These are phyloP conservation scores for Trichoderma endophyticum DNA, from an alignment of 2,329 filamentous ascomycete species.

Conservation along the genomic window DNA sequence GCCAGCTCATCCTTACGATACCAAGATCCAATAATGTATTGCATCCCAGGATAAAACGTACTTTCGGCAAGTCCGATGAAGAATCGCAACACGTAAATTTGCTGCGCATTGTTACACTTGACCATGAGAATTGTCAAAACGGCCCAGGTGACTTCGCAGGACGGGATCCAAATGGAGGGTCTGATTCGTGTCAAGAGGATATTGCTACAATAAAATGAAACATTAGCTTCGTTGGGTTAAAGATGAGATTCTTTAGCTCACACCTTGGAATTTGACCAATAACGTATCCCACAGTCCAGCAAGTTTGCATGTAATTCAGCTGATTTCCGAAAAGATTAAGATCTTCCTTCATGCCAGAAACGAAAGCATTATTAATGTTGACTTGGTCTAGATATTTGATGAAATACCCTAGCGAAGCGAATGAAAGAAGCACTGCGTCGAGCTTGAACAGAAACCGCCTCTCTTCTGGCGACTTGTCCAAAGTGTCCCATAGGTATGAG, in stretches of 20 bases:
- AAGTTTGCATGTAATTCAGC: constrained; percentile 52
- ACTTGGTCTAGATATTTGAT: constrained; percentile 39
- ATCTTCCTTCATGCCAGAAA: constrained; percentile 49
- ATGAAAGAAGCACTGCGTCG: constrained; percentile 39
- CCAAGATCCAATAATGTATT: constrained; percentile 43
- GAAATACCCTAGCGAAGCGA: constrained; percentile 37
- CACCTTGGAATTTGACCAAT: constrained; percentile 41
- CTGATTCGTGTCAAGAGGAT: constrained; percentile 38
- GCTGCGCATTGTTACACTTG: constrained; percentile 33
- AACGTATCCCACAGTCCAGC: constrained; percentile 60
- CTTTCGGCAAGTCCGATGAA: constrained; percentile 42
- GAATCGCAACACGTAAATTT: constrained; percentile 42
- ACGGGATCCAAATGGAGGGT: constrained; percentile 41
- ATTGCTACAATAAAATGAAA: constrained; percentile 21
- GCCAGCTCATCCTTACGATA: constrained; percentile 43
- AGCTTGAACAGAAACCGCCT: constrained; percentile 42
- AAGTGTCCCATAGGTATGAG: constrained; percentile 49
- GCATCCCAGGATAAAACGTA: constrained; percentile 38
- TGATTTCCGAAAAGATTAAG: constrained; percentile 41
- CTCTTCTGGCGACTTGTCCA: constrained; percentile 42
- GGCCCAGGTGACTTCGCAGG: constrained; percentile 34
- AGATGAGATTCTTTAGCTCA: not conserved
- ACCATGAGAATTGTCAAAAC: constrained; percentile 36
- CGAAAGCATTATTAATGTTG: constrained; percentile 39
- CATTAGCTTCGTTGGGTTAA: not conserved